Evolutionary conservation across 148 eudicot genomes (phyloP).

Genomic region (Nepenthes mirabilis): DNA sequence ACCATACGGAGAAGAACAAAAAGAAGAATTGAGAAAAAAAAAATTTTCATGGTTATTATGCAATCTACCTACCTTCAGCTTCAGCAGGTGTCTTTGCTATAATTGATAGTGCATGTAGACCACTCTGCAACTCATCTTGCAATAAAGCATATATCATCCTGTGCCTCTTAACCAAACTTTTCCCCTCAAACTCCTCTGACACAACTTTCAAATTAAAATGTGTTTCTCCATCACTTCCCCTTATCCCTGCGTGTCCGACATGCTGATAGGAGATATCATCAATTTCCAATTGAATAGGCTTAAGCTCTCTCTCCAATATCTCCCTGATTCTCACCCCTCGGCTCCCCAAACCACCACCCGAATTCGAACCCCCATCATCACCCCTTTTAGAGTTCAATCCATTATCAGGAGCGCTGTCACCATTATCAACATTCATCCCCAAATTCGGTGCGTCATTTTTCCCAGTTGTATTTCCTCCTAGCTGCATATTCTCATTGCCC

Average conservation of each 20-base stretch:
- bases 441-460: neutral
- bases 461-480: neutral
- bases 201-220: constrained; percentile 75
- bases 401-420: neutral
- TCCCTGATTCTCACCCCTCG: constrained; percentile 67
- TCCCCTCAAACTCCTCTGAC: constrained; percentile 66
- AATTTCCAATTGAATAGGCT: constrained; percentile 43
- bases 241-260: constrained; percentile 74
- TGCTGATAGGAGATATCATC: constrained; percentile 86
- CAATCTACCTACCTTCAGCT: constrained; percentile 10
- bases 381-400: neutral
- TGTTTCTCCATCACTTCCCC: constrained; percentile 55
- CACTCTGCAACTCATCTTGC: constrained; percentile 78
- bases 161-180: constrained; percentile 88
- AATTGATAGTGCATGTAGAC: constrained; percentile 82
- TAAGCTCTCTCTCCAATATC: constrained; percentile 48
- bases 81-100: constrained; percentile 69
- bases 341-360: constrained; percentile 25
- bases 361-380: neutral
- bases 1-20: neutral
- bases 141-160: constrained; percentile 61
- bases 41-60: neutral
- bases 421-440: neutral
- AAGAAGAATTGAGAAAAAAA: neutral
- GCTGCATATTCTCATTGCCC: neutral